A percentile compares a stretch with the other conserved stretches of the same genome.
These are phyloP conservation scores for Cubamyces lactineus DNA, from an alignment of 768 basidiomycete species.

Conservation along the genomic window DNA sequence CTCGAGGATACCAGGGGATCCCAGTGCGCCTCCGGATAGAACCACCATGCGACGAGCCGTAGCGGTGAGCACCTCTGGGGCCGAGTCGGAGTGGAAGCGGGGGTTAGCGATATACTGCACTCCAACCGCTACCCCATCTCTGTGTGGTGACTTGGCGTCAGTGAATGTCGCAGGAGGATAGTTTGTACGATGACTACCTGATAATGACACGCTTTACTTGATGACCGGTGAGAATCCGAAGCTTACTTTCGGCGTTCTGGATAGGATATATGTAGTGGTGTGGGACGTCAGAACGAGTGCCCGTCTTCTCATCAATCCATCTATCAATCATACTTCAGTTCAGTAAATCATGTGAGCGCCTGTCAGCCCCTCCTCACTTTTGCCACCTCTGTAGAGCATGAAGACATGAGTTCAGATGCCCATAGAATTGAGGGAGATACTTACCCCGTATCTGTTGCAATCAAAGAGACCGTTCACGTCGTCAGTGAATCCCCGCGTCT, in stretches of 20 bases:
- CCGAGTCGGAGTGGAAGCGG: slow-evolving; percentile 27
- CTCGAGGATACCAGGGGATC: slow-evolving; percentile 58
- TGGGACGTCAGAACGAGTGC: slow-evolving; percentile 60
- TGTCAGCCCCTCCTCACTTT: slow-evolving; percentile 43
- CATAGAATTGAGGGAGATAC: not conserved
- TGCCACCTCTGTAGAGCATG: slow-evolving; percentile 48
- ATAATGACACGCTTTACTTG: slow-evolving; percentile 43
- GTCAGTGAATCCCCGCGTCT: slow-evolving; percentile 20
- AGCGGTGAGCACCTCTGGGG: slow-evolving; percentile 23
- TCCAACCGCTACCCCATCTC: slow-evolving; percentile 42
- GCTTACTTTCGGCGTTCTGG: slow-evolving; percentile 25
- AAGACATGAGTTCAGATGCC: not conserved
- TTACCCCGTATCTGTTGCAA: slow-evolving; percentile 33
- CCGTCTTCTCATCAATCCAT: slow-evolving; percentile 55
- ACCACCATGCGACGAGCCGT: slow-evolving; percentile 43
- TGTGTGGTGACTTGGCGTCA: slow-evolving; percentile 11
- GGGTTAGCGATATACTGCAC: slow-evolving; percentile 41
- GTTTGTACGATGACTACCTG: slow-evolving; percentile 31
- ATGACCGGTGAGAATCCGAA: slow-evolving; percentile 38
- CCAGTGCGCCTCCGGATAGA: slow-evolving; percentile 45
- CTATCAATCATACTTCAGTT: slow-evolving; percentile 36
- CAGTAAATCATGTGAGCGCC: slow-evolving; percentile 7
- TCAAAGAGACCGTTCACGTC: slow-evolving; percentile 31
- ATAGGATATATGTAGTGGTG: slow-evolving; percentile 43
- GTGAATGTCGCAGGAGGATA: not conserved